phyloP scores from a whole-genome alignment of 208 protist genomes.

The Naegleria fowleri region DNA sequence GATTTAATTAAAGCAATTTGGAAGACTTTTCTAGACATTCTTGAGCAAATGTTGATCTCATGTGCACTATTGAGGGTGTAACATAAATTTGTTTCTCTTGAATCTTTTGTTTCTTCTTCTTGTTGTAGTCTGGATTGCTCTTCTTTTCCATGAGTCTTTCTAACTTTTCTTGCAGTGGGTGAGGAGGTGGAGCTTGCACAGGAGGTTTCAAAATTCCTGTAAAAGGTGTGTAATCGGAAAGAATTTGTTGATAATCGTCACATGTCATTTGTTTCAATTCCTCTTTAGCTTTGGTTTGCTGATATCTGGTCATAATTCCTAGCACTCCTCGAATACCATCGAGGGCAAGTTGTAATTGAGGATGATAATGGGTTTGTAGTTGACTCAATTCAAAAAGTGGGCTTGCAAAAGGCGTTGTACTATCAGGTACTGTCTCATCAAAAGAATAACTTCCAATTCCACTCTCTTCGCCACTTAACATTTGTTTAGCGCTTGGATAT shows the following conservation, averaged over 20 bases:
- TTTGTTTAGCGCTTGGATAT: not conserved
- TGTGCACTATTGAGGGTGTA: not conserved
- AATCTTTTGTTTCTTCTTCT: not conserved
- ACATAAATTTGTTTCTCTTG: not conserved
- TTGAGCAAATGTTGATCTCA: not conserved
- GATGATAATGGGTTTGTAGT: not conserved
- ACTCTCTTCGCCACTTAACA: not conserved
- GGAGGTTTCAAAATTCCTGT: not conserved
- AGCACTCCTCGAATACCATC: not conserved
- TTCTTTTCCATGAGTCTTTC: not conserved
- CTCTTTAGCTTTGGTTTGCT: not conserved
- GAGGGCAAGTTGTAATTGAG: not conserved
- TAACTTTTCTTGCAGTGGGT: not conserved
- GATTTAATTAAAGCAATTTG: not conserved
- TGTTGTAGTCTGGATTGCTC: not conserved
- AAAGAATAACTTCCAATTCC: not conserved
- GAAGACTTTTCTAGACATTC: not conserved
- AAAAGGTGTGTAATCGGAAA: not conserved
- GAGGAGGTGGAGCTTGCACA: not conserved
- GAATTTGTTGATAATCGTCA: not conserved
- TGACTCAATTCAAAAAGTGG: not conserved
- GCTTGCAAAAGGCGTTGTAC: not conserved
- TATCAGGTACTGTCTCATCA: not conserved
- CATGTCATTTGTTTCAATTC: not conserved
- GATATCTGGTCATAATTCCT: not conserved